Evolutionary conservation across 2,329 filamentous ascomycete genomes (phyloP).

Genomic region (Aotearoamyces nothofagi): DNA sequence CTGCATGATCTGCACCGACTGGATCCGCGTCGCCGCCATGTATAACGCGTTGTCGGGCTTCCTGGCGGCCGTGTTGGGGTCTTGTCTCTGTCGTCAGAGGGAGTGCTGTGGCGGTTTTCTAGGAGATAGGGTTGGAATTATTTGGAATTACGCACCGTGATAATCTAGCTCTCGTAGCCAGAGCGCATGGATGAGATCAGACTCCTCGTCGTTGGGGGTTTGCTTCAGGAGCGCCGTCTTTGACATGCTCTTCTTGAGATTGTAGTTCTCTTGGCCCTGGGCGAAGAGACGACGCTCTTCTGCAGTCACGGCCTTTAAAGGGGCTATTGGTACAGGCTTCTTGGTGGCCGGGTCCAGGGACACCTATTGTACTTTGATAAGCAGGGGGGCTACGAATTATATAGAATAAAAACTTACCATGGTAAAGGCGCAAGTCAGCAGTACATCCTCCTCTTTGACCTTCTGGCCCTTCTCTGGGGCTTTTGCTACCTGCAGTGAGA

Average conservation of each 20-base stretch:
- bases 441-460: slow-evolving; percentile 40
- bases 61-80: slow-evolving; percentile 35
- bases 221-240: slow-evolving; percentile 44
- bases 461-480: slow-evolving; percentile 35
- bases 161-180: slow-evolving; percentile 53
- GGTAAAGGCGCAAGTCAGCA: slow-evolving; percentile 59
- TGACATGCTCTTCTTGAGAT: slow-evolving; percentile 45
- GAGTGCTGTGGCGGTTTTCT: no score
- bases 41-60: slow-evolving; percentile 41
- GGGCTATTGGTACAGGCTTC: slow-evolving; percentile 45
- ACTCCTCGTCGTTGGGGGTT: slow-evolving; percentile 54
- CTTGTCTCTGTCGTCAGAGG: slow-evolving; percentile 16
- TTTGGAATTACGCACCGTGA: slow-evolving; percentile 25
- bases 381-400: background rate
- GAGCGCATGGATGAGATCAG: slow-evolving; percentile 52
- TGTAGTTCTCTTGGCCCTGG: slow-evolving; percentile 49
- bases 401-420: slow-evolving; percentile 36
- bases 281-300: slow-evolving; percentile 47
- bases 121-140: background rate
- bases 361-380: slow-evolving; percentile 13
- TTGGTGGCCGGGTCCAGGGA: slow-evolving; percentile 52
- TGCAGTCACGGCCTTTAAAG: slow-evolving; percentile 41
- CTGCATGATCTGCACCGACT: slow-evolving; percentile 59
- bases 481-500: slow-evolving; percentile 53
- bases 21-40: slow-evolving; percentile 47